Base-by-base conservation (phyloP, 1,139 yeast species). In the Nadsonia commutata region DNA sequence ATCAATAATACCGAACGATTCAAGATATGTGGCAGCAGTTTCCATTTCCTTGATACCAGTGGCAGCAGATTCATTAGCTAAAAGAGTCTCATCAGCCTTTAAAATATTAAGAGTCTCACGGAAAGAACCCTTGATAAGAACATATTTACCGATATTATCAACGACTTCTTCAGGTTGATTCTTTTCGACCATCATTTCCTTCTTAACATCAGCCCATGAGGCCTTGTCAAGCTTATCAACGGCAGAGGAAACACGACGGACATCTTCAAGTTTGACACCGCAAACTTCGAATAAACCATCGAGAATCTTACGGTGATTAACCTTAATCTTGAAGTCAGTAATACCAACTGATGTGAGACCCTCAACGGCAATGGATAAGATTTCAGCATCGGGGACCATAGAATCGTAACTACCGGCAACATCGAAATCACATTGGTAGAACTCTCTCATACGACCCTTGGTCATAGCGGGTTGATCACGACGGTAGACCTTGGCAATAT, bases 401-500 rank as follows among this genome's bases (percentile, higher is more conserved):
- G 78, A 58, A 58, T 90, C 98, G 62, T 82, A 88, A 46, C 64
- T 67, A 45, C 98, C 98, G 33, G 98, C 98, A 57, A 90, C 71
- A 62, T 90, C 98, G 56, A 90, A 83, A 67, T 90, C 98, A 69
- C 98, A 90, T 66, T 90, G 98, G 65, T 90, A 90, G 57, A 90
- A 90, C 64, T 90, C 98, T 73, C 98, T 81, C 98, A 90, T 90
- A 66, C 98, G 78, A 47, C 98, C 98, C 65, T 90, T 90, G 46
- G 97, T 88, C 98, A 90, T 90, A 16, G 98, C 98, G 4, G 98
- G 98, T 65, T 90, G 98, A 62, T 90, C 98, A 66, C 98, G 80
- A 67, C 98, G 77, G 66, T 90, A 90, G 44, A 90, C 98, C 65
- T 90, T 90, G 54, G 98, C 98, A 52, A 90, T 84, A 67, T 90